A percentile compares a stretch with the other conserved stretches of the same genome.
Evolutionary conservation across 106 monocot genomes (phyloP).

Genomic region (Acorus gramineus): DNA sequence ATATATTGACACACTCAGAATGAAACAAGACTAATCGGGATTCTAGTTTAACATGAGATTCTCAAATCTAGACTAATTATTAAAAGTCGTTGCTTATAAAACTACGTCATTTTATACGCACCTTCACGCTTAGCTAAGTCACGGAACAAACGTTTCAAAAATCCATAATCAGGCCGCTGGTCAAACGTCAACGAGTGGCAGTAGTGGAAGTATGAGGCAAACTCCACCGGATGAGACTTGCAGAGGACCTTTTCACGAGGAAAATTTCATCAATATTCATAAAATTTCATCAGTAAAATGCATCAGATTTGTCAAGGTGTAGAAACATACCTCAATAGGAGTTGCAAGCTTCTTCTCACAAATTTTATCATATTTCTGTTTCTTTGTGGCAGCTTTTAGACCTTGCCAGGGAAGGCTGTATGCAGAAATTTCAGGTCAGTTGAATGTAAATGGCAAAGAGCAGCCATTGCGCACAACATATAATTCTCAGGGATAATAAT

Average conservation of each 20-base stretch:
- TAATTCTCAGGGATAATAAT: neutral
- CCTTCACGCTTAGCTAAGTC: conserved; percentile 68
- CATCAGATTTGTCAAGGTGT: neutral
- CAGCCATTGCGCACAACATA: neutral
- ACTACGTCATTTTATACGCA: neutral
- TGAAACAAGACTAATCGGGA: too few species aligned
- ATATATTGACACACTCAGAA: too few species aligned
- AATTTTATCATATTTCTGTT: conserved; percentile 47
- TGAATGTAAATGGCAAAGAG: too few species aligned
- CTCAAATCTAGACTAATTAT: too few species aligned
- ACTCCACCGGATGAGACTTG: conserved; percentile 52
- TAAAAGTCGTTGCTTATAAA: too few species aligned
- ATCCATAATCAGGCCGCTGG: conserved; percentile 62
- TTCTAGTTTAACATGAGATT: too few species aligned
- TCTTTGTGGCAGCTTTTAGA: conserved; percentile 39
- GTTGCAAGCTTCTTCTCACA: conserved; percentile 50
- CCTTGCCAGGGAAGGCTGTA: conserved; percentile 45
- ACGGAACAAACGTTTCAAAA: conserved; percentile 60
- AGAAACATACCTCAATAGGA: conserved; percentile 24
- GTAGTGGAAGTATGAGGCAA: conserved; percentile 59
- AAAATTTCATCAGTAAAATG: too few species aligned
- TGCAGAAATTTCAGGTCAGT: too few species aligned
- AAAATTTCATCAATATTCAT: too few species aligned
- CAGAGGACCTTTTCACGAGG: conserved; percentile 20
- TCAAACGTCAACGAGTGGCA: conserved; percentile 55